phyloP scores from a whole-genome alignment of 352 stramenopile species.

The Phytophthora citrophthora region DNA sequence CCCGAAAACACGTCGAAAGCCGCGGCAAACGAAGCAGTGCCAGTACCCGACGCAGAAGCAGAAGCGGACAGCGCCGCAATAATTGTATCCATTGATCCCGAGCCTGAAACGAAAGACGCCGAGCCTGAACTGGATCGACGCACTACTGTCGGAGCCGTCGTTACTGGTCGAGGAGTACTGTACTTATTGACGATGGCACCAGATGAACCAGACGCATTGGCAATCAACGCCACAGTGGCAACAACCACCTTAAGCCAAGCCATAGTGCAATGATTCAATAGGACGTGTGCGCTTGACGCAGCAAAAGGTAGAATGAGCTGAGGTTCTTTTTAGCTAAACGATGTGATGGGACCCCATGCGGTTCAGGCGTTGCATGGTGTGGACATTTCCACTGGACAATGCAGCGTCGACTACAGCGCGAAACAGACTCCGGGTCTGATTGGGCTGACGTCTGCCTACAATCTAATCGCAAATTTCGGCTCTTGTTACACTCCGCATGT shows the following conservation, averaged over 20 bases:
- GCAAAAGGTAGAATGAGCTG: slow-evolving; percentile 30
- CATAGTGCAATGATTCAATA: slow-evolving; percentile 1
- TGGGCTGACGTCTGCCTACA: slow-evolving; percentile 12
- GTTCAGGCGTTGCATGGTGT: background rate
- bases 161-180: slow-evolving; percentile 1
- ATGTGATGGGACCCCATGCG: slow-evolving; percentile 5
- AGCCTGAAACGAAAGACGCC: slow-evolving; percentile 6
- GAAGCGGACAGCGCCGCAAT: slow-evolving; percentile 8
- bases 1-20: slow-evolving; percentile 10
- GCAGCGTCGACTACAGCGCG: slow-evolving; percentile 14
- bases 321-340: slow-evolving; percentile 4
- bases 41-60: slow-evolving; percentile 2
- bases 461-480: slow-evolving; percentile 10
- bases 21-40: slow-evolving; percentile 13
- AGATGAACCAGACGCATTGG: background rate
- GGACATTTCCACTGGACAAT: background rate
- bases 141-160: background rate
- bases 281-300: background rate
- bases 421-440: slow-evolving; percentile 15
- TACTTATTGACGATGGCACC: slow-evolving; percentile 14
- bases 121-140: slow-evolving; percentile 5
- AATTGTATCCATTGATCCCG: background rate
- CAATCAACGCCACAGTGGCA: slow-evolving; percentile 2
- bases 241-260: slow-evolving; percentile 5
- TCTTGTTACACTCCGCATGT: slow-evolving; percentile 10